Percentiles rank a stretch among this genome's conserved stretches.
Evolutionary conservation across 2,329 filamentous ascomycete species (phyloP).

Genomic region (Cladosporium sp.): DNA sequence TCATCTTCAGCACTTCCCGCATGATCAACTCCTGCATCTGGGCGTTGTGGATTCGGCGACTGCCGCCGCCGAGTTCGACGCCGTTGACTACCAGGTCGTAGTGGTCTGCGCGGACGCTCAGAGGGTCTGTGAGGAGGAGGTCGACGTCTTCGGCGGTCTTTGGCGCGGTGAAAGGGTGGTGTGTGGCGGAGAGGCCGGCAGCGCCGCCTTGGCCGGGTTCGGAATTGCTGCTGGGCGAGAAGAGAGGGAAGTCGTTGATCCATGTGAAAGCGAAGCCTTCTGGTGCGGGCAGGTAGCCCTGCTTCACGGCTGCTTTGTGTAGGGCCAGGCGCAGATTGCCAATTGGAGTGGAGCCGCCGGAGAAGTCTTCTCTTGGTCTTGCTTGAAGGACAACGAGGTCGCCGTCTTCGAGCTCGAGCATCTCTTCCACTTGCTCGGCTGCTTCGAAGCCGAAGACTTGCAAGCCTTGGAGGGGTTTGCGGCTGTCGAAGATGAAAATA

Average conservation of each 20-base stretch:
- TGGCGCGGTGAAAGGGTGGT: conserved; percentile 94
- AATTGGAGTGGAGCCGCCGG: conserved; percentile 67
- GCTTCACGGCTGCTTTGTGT: conserved; percentile 63
- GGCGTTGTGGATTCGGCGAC: conserved; percentile 82
- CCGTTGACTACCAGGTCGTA: conserved; percentile 97
- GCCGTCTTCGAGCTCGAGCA: conserved; percentile 58
- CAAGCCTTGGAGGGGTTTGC: conserved; percentile 70
- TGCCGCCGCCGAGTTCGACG: conserved; percentile 88
- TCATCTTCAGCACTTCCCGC: conserved; percentile 76
- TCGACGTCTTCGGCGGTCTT: conserved; percentile 67
- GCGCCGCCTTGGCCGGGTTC: conserved; percentile 76
- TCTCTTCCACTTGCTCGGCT: conserved; percentile 52
- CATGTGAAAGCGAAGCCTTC: conserved; percentile 67
- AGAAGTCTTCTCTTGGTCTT: conserved; percentile 58
- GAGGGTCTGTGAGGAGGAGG: conserved; percentile 65
- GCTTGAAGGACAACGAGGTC: conserved; percentile 81
- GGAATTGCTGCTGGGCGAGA: conserved; percentile 63
- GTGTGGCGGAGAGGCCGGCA: conserved; percentile 78
- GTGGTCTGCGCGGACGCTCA: conserved; percentile 73
- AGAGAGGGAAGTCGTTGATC: conserved; percentile 89
- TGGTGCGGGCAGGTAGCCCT: conserved; percentile 49
- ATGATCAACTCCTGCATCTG: conserved; percentile 80
- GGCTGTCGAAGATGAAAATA: conserved; percentile 68
- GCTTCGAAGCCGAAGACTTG: conserved; percentile 72
- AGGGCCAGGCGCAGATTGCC: conserved; percentile 69